Base-by-base conservation (phyloP, 179 eudicot species). In the Heliamphora ciliata region DNA sequence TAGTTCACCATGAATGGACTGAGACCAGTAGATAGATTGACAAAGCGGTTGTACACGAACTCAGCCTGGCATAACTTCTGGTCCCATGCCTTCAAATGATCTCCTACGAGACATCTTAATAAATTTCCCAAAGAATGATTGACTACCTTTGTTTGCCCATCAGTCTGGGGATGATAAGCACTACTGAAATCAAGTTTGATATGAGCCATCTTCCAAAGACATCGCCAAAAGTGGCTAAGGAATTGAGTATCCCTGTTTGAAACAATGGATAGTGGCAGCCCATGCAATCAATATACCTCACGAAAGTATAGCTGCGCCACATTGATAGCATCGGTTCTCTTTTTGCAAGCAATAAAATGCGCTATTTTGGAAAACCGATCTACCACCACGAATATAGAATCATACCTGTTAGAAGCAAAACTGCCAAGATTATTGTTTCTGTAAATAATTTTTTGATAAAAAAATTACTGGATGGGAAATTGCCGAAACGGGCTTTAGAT, bases 361-460 rank as follows among this genome's bases (percentile, higher is more conserved):
- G 73, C 80, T 80, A 82, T 82, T 18, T 82, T 81, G 2, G 80
- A 81, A 7, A 82, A 82, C 0, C 56, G 24, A 56, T 85, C 80
- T 2, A 81, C 84, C 11, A 85, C 78, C 9, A 85, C 78, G 24
- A 79, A 46, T 2, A 81, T 78, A 1, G 75, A 72, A 21, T 81
- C 84, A 13, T 76, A 48, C 0, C 65, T 73, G 5, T 58, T 21
- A 21, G 24, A 21, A 21, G 24, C 24, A 21, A 21, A 21, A 21
- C 24, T 21, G 24, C 24, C 24, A 21, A 21, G 24, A 21, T 21
- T 21, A 21, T 21, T 21, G 24, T 21, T 21, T 21, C 24, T 21
- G 24, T 21, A 21, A 21, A 21, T 21, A 21, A 21, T 21, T 21
- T 21, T 21, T 21, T 21, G 24, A 21, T 21, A 21, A 21, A 21